Evolutionary conservation across 225 moss, liverwort and hornwort genomes (phyloP), one percentile per base, ranked within the genome.

Genomic region (Asterella californica): DNA sequence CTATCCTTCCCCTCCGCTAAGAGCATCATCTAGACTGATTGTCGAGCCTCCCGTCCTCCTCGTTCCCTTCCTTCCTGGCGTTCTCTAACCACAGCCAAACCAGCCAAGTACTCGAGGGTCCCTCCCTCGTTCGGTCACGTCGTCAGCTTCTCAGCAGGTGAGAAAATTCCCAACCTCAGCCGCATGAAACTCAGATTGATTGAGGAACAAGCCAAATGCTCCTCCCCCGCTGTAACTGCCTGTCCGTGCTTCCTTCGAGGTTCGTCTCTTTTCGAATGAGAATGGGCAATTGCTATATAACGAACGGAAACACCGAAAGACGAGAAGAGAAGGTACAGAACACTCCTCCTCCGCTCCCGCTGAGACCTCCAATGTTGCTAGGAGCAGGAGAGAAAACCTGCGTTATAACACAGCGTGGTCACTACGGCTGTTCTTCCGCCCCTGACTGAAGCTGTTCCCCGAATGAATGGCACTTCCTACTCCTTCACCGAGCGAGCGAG

Each of bases 1-100:
- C 91, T 87, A 61, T 92, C 96, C 62, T 90, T 90, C 45, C 88
- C 94, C 61, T 88, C 88, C 29, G 90, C 89, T 78, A 91, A 50
- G 72, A 91, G 88, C 89, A 89, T 91, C 89, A 72, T 89, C n/a
- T 73, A 67, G 64, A 45, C 42, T 37, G n/a, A 48, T 53, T 70
- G 18, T 37, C 77, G 38, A 18, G 55, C 38, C 10, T 24, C 6
- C 15, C 22, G 7, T 30, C 59, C 42, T 70, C 24, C n/a, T n/a
- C n/a, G n/a, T n/a, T 42, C 32, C 65, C 33, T 15, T 65, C 50
- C 61, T 63, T 62, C 22, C 22, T 59, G 57, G 19, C 55, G 42
- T 57, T 75, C 21, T 57, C 2, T 24, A 19, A 17, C 22, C 15
- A 42, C 3, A 53, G 12, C 18, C 53, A 12, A 53, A 10, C 42